Conservation (phyloP, 2,329 filamentous ascomycete genomes). For the Sporothrix dimorphospora region DNA sequence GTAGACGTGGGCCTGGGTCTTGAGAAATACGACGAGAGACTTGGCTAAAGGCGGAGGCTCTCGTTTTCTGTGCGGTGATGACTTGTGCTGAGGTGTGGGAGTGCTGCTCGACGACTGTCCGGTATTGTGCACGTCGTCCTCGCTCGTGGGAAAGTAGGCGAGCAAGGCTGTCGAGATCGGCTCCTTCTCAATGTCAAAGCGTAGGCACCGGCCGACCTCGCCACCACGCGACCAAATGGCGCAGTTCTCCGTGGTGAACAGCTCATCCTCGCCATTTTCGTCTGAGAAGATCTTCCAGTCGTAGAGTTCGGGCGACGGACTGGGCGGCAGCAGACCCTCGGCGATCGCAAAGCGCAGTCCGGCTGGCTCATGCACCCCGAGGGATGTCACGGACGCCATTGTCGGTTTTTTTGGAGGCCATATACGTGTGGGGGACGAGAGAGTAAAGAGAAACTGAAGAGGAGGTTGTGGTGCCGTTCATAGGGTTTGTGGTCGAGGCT, state of each 20-base stretch:
- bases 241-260: conserved; percentile 72
- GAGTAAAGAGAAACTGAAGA: not conserved
- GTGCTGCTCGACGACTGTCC: not conserved
- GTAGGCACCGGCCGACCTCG: conserved; percentile 82
- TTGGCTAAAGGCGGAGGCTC: conserved; percentile 49
- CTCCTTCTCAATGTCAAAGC: conserved; percentile 85
- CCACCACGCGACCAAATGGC: conserved; percentile 90
- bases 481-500: not conserved
- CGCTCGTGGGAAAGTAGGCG: conserved; percentile 69
- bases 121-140: conserved; percentile 27
- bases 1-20: conserved; percentile 90
- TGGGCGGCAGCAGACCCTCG: conserved; percentile 73
- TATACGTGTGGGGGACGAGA: not conserved
- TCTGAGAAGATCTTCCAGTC: conserved; percentile 69
- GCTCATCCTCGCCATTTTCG: conserved; percentile 69
- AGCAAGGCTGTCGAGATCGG: conserved; percentile 83
- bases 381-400: conserved; percentile 90
- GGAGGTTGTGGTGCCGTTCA: not conserved
- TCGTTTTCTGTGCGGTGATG: not conserved
- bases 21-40: conserved; percentile 87
- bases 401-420: not conserved
- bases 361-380: conserved; percentile 87
- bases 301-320: conserved; percentile 69
- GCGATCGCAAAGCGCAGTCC: conserved; percentile 81
- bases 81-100: conserved; percentile 20